Evolutionary conservation across 1,284 basidiomycete genomes (phyloP), one percentile per base, ranked within the genome.

Genomic region (Fomitiporia mediterranea): DNA sequence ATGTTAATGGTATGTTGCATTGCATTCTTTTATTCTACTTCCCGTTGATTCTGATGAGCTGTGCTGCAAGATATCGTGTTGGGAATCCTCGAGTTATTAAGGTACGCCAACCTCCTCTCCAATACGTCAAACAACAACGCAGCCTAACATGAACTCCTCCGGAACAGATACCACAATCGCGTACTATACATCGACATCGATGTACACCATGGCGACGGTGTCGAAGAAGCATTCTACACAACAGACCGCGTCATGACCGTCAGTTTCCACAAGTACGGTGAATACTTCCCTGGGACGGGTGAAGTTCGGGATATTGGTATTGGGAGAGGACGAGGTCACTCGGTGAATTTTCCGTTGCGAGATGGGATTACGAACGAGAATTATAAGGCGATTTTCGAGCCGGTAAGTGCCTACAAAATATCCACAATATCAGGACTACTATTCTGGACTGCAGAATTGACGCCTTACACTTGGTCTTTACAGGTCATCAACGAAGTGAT

Each of bases 101-200:
- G 93, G 86, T 91, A 65, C 58, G 74, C 51, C 52, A 8, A 3
- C 28, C 32, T 62, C 4, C 1, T 39, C 43, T 30, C 53, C 44
- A 2, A 23, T 49, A 42, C 9, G 9, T 13, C 11, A 19, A 2
- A 37, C 13, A 8, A 27, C 28, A n/a, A 21, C 21, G 39, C 28
- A 38, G 46, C 23, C 50, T 32, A 52, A n/a, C 9, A 43, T 30
- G 17, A 40, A 58, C 19, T 30, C 15, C 43, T 57, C 35, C 57
- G 11, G 57, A 40, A 7, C 38, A 89, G 94, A 62, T 98, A 98
- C 70, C 95, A 99, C 67, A 83, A 85, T 19, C 83, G 97, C 35
- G 97, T 99, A 4, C 77, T 99, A 27, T 99, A 99, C 72, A 94
- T 99, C 65, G 97, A 99, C 68, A 97, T 99, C 60, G 97, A 99